Conservation (phyloP, 805 yeast species). For the Lachancea kluyveri region DNA sequence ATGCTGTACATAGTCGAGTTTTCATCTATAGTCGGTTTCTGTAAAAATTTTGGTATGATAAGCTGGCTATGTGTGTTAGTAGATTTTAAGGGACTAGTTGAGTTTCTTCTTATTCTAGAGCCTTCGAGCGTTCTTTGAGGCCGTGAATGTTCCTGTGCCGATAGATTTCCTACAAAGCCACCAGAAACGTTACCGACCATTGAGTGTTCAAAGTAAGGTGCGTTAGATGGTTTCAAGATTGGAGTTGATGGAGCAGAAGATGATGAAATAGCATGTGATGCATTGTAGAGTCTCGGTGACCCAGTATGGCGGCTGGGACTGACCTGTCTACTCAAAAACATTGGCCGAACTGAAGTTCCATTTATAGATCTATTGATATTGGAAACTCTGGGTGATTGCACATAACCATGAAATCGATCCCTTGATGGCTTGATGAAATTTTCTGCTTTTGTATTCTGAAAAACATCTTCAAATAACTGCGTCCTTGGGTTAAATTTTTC, state of each 20-base stretch:
- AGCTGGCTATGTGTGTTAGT: conserved; percentile 1
- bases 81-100: conserved; percentile 9
- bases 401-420: neutral
- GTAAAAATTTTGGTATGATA: neutral
- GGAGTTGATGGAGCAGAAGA: conserved; percentile 12
- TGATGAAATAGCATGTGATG: conserved; percentile 2
- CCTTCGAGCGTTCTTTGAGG: neutral
- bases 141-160: neutral
- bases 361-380: conserved; percentile 5
- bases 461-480: conserved; percentile 22
- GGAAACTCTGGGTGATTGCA: conserved; percentile 2
- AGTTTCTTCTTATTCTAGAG: conserved; percentile 6
- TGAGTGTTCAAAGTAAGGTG: conserved; percentile 4
- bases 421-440: conserved; percentile 5
- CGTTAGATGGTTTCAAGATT: conserved; percentile 6
- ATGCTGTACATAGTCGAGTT: conserved; percentile 8
- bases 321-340: conserved; percentile 8
- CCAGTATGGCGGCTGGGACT: conserved; percentile 6
- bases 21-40: conserved; percentile 3
- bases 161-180: neutral
- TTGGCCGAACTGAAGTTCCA: conserved; percentile 7
- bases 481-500: conserved; percentile 30
- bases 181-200: conserved; percentile 5
- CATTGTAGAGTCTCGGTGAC: conserved; percentile 4
- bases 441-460: neutral